Conservation (phyloP, 306 rosid species). For the Medicago ruthenica region DNA sequence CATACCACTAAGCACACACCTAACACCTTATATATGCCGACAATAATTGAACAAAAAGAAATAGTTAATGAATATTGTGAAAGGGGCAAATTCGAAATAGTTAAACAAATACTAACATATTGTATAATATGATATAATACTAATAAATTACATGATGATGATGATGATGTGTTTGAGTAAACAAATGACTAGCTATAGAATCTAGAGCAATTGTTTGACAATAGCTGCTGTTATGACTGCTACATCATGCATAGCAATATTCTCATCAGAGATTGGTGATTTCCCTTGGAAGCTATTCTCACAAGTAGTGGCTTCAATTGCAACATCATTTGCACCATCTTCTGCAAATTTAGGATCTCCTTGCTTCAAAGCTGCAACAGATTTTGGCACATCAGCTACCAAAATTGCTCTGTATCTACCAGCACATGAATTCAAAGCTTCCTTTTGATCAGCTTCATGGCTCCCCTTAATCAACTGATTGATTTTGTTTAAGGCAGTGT, state of each 20-base stretch:
- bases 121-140: background rate
- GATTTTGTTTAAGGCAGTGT: constrained; percentile 25
- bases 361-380: constrained; percentile 45
- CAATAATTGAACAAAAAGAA: background rate
- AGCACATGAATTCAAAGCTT: constrained; percentile 41
- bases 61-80: background rate
- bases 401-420: constrained; percentile 35
- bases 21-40: background rate
- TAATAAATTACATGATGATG: background rate
- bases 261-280: constrained; percentile 43
- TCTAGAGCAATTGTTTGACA: constrained; percentile 42
- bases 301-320: constrained; percentile 43
- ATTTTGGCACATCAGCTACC: constrained; percentile 48
- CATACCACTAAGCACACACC: background rate
- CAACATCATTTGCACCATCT: constrained; percentile 47
- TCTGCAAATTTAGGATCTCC: constrained; percentile 54
- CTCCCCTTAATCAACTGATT: background rate
- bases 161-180: background rate
- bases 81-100: background rate
- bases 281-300: constrained; percentile 45
- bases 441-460: background rate
- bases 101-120: background rate
- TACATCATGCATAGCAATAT: constrained; percentile 38
- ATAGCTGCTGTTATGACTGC: constrained; percentile 49
- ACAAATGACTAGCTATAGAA: background rate